These are phyloP conservation scores for Pleurotus platypus DNA, from an alignment of 768 basidiomycete genomes.

Conservation along the genomic window DNA sequence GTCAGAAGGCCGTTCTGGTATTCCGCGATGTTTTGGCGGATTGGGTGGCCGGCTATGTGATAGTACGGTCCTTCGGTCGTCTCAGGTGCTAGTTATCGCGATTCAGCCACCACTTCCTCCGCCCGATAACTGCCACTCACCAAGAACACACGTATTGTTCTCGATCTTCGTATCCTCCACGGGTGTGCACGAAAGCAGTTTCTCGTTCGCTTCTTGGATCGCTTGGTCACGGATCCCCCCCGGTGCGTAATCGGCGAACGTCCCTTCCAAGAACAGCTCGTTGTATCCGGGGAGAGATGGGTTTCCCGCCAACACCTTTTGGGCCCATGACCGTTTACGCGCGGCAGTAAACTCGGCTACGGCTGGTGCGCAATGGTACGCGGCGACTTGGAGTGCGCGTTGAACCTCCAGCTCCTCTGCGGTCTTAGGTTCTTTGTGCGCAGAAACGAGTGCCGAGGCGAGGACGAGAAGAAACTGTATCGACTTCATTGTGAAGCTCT, in stretches of 20 bases:
- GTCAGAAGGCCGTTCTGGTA: constrained; percentile 45
- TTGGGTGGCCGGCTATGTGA: constrained; percentile 43
- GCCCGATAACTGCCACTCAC: constrained; percentile 11
- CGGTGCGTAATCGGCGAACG: constrained; percentile 29
- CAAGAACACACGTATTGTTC: constrained; percentile 52
- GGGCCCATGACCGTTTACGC: constrained; percentile 44
- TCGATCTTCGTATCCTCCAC: constrained; percentile 45
- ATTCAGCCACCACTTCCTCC: neutral
- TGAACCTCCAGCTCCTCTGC: constrained; percentile 45
- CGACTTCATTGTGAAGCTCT: neutral
- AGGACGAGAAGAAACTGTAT: constrained; percentile 14
- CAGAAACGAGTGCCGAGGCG: constrained; percentile 18
- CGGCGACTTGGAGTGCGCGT: constrained; percentile 45
- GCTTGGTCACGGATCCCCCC: constrained; percentile 13
- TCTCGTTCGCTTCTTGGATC: constrained; percentile 22
- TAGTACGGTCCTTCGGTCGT: constrained; percentile 56
- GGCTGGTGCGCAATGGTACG: constrained; percentile 52
- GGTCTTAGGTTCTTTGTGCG: constrained; percentile 42
- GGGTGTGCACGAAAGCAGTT: constrained; percentile 41
- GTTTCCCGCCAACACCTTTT: constrained; percentile 36
- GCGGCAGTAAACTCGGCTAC: constrained; percentile 48
- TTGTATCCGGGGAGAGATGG: constrained; percentile 34
- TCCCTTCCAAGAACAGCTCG: constrained; percentile 38
- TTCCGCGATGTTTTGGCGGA: constrained; percentile 54
- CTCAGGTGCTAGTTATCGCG: constrained; percentile 31